A percentile compares a stretch with the other conserved stretches of the same genome.
phyloP scores from a whole-genome alignment of 2,329 filamentous ascomycete species.

The Claviceps sp. region DNA sequence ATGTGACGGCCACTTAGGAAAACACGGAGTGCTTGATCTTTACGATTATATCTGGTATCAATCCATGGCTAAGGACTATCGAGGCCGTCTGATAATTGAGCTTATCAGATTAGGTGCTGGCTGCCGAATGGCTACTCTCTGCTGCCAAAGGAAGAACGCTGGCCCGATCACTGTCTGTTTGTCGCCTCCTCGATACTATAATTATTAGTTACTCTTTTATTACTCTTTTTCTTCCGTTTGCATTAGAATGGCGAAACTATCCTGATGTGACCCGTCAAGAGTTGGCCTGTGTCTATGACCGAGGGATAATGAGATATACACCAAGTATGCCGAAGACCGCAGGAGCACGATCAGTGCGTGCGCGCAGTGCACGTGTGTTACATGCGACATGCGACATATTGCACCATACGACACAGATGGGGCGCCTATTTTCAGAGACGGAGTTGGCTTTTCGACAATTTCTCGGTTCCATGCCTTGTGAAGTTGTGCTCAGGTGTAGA shows the following conservation, averaged over 20 bases:
- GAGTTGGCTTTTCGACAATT: background rate
- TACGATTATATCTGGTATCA: conserved; percentile 5
- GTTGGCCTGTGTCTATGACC: background rate
- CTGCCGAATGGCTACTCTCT: background rate
- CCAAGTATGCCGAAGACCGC: background rate
- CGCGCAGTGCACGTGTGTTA: background rate
- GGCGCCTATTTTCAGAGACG: background rate
- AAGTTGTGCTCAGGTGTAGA: background rate
- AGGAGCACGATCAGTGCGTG: background rate
- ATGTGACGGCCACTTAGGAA: background rate
- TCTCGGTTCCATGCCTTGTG: too few relatives aligned
- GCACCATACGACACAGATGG: background rate
- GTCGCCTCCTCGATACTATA: background rate
- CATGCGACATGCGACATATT: background rate
- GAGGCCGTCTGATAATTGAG: background rate
- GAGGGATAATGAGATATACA: background rate
- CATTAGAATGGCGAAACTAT: background rate
- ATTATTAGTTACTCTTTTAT: background rate
- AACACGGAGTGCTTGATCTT: conserved; percentile 1
- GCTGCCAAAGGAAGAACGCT: background rate
- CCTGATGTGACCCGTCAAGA: background rate
- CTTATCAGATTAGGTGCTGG: conserved; percentile 1
- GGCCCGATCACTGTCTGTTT: background rate
- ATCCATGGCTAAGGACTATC: background rate
- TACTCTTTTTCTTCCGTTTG: background rate